Evolutionary conservation across 1,139 yeast species (phyloP).

Genomic region (Pichia kudriavzevii): DNA sequence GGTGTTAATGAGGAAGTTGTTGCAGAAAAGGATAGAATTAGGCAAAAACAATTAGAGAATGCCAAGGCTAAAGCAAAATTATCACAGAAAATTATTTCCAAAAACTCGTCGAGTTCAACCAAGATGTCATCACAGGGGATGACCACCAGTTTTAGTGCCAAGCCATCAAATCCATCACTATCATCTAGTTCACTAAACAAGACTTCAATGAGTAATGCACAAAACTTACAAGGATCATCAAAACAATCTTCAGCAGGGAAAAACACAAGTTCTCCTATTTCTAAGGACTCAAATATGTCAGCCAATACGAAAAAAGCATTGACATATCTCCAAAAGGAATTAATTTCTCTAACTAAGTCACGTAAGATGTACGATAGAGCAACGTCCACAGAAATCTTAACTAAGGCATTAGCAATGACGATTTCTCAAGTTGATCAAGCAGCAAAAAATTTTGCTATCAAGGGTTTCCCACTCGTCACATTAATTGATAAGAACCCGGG

Average conservation of each 20-base stretch:
- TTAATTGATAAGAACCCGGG: constrained; percentile 84
- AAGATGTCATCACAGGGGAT: too few relatives aligned
- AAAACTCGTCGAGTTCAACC: constrained; percentile 4
- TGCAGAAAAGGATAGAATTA: constrained; percentile 69
- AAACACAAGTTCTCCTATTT: too few relatives aligned
- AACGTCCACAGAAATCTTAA: constrained; percentile 69
- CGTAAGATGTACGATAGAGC: constrained; percentile 64
- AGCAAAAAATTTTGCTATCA: constrained; percentile 77
- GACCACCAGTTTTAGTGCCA: too few relatives aligned
- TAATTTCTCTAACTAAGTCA: constrained; percentile 61
- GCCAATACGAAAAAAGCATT: constrained; percentile 57
- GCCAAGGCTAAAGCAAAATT: constrained; percentile 23
- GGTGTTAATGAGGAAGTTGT: constrained; percentile 79
- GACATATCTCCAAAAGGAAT: constrained; percentile 63
- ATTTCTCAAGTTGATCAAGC: constrained; percentile 85
- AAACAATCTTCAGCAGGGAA: too few relatives aligned
- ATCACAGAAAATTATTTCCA: constrained; percentile 11
- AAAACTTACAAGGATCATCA: too few relatives aligned
- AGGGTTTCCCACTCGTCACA: constrained; percentile 71
- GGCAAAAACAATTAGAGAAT: constrained; percentile 57
- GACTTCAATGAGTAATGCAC: too few relatives aligned
- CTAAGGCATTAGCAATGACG: constrained; percentile 91
- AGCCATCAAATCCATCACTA: too few relatives aligned
- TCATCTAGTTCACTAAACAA: too few relatives aligned
- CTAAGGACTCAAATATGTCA: too few relatives aligned